Conservation (phyloP, 257 asterid genomes). For the Dorcoceras hygrometricum region DNA sequence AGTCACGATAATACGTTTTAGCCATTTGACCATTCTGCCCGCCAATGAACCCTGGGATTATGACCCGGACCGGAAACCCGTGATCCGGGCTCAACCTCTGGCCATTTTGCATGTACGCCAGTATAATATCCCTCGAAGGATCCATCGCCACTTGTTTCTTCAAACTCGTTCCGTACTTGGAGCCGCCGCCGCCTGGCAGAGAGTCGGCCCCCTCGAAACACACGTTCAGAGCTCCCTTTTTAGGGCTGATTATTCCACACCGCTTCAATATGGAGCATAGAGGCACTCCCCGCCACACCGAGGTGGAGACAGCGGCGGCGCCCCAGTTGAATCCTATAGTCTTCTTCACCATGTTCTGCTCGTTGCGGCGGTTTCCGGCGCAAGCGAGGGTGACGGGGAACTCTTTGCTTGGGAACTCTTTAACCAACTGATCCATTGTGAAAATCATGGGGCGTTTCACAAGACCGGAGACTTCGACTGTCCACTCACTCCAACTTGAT, state of each 20-base stretch:
- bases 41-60: slow-evolving; percentile 88
- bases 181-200: slow-evolving; percentile 92
- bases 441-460: slow-evolving; percentile 53
- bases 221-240: slow-evolving; percentile 55
- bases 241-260: slow-evolving; percentile 58
- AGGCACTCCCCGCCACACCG: slow-evolving; percentile 91
- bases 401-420: slow-evolving; percentile 50
- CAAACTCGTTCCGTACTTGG: slow-evolving; percentile 76
- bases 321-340: slow-evolving; percentile 96
- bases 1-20: slow-evolving; percentile 67
- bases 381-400: slow-evolving; percentile 83
- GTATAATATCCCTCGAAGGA: slow-evolving; percentile 60
- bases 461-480: slow-evolving; percentile 70
- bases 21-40: slow-evolving; percentile 98
- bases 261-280: slow-evolving; percentile 53
- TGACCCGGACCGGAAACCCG: slow-evolving; percentile 80
- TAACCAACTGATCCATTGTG: slow-evolving; percentile 62
- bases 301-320: slow-evolving; percentile 71
- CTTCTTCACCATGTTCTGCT: slow-evolving; percentile 86
- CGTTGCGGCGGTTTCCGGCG: slow-evolving; percentile 88
- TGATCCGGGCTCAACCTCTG: slow-evolving; percentile 69
- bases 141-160: slow-evolving; percentile 72
- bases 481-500: slow-evolving; percentile 64
- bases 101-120: slow-evolving; percentile 95
- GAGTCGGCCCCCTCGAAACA: slow-evolving; percentile 92